Base-by-base conservation (phyloP, 306 rosid species). In the Malus sylvestris region DNA sequence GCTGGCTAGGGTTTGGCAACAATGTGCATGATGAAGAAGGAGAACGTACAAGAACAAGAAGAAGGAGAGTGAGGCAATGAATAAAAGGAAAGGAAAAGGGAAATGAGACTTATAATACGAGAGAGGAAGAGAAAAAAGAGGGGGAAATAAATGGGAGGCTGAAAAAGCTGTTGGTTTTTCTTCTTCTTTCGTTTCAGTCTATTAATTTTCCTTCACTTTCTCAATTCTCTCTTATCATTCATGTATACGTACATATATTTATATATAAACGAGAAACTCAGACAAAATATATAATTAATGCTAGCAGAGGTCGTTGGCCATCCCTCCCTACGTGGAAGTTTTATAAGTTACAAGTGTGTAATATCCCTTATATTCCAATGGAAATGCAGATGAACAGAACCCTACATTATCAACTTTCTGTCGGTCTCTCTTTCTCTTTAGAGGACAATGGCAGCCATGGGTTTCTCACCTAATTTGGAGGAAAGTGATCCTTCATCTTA, bases 261-360 rank as follows among this genome's bases (percentile, higher is more conserved):
- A 12, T 45, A 45, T 45, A 45, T 16, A 49, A 49, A 18, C 2
- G 3, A 49, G 16, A 22, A 60, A 74, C 81, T 27, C 67, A 33
- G 60, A 63, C 84, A 83, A 83, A 15, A 49, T 49, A 4, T 49
- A 49, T 80, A 85, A 81, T 85, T 72, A 89, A 87, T 87, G 87
- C 80, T 79, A 44, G 46, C 80, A 18, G 10, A 40, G 74, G 80
- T 80, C 80, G 93, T 83, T 87, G 92, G 85, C 61, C 18, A 25
- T 32, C 53, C 53, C 20, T 49, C 18, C 53, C 53, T 4, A 49
- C 7, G 53, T 10, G 8, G 68, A 29, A 63, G 8, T 29, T 55
- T 61, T 4, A 30, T 23, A 52, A 67, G 35, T 58, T 22, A 22
- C 4, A 22, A 58, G 63, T 22, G 14, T 22, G 27, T 22, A 57